Percentiles rank a stretch among this genome's conserved stretches.
phyloP scores from a whole-genome alignment of 768 basidiomycete genomes.

The Tulasnella sp. region DNA sequence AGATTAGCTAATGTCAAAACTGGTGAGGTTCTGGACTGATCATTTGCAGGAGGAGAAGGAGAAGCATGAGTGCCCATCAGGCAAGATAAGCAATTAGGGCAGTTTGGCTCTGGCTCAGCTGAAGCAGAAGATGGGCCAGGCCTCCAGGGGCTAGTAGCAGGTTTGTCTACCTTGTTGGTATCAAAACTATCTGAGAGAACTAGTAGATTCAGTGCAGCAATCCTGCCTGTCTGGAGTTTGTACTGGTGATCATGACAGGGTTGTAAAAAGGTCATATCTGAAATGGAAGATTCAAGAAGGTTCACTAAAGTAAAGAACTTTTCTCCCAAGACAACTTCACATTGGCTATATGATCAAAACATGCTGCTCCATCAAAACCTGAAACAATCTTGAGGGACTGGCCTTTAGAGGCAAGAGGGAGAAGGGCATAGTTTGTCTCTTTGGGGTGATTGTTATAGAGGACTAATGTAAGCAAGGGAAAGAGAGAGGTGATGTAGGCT shows the following conservation, averaged over 20 bases:
- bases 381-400: not conserved
- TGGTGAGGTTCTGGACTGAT: too few relatives aligned
- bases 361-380: not conserved
- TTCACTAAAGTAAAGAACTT: not conserved
- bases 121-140: too few relatives aligned
- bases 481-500: not conserved
- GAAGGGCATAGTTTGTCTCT: not conserved
- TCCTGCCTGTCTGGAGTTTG: too few relatives aligned
- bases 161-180: too few relatives aligned
- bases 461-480: not conserved
- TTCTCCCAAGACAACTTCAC: not conserved
- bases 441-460: not conserved
- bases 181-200: too few relatives aligned
- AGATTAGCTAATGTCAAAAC: too few relatives aligned
- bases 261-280: not conserved
- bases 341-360: not conserved
- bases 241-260: not conserved
- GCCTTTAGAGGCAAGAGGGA: not conserved
- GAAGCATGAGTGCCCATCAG: too few relatives aligned
- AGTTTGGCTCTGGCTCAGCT: too few relatives aligned
- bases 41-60: too few relatives aligned
- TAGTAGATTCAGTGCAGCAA: too few relatives aligned
- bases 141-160: too few relatives aligned
- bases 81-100: too few relatives aligned
- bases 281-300: not conserved